phyloP scores from a whole-genome alignment of 2,329 filamentous ascomycete genomes.

The Pseudogymnoascus sp. region DNA sequence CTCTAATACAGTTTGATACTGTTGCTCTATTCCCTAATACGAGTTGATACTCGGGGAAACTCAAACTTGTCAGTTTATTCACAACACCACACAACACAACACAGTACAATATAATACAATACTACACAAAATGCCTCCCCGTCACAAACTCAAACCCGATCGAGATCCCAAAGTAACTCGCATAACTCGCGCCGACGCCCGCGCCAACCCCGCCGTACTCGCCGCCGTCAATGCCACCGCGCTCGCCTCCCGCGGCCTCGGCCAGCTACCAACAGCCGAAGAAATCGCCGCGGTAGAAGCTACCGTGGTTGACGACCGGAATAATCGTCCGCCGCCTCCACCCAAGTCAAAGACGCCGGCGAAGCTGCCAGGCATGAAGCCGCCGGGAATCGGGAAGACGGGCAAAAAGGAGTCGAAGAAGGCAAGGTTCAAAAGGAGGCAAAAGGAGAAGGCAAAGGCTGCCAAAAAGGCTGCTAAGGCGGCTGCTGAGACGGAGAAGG shows the following conservation, averaged over 20 bases:
- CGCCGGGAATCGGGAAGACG: neutral
- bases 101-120: neutral
- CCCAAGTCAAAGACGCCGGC: neutral
- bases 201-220: neutral
- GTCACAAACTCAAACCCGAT: too few species aligned
- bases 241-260: neutral
- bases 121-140: neutral
- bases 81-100: neutral
- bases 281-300: neutral
- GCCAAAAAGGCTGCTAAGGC: neutral
- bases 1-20: neutral
- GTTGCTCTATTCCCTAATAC: neutral
- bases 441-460: neutral
- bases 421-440: neutral
- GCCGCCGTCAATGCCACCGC: neutral
- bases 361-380: neutral
- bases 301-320: neutral
- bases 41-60: neutral
- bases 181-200: neutral
- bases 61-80: neutral
- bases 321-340: neutral
- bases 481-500: neutral
- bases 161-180: neutral
- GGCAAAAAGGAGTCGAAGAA: neutral
- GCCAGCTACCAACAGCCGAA: neutral